A percentile compares a stretch with the other conserved stretches of the same genome.
These are phyloP conservation scores for Heterotrichella gracilis DNA, from an alignment of 352 stramenopile genomes.

Conservation along the genomic window DNA sequence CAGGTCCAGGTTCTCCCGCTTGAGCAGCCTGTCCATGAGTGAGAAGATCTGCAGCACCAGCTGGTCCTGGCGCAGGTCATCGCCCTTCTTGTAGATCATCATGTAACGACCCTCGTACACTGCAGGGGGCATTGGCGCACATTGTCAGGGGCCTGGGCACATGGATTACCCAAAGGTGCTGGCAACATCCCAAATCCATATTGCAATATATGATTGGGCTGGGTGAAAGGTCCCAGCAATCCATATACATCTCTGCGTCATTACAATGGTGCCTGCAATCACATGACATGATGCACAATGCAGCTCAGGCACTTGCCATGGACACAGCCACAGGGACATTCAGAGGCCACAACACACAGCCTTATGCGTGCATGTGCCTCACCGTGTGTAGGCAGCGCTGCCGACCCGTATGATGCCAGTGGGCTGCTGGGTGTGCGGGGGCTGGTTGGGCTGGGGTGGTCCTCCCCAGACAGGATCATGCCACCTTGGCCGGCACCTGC, in stretches of 20 bases:
- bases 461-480: too few relatives aligned
- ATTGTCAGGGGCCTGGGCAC: neutral
- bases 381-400: too few relatives aligned
- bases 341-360: too few relatives aligned
- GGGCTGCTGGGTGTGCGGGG: too few relatives aligned
- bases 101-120: constrained; percentile 47
- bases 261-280: neutral
- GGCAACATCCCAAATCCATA: neutral
- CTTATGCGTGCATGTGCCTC: too few relatives aligned
- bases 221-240: neutral
- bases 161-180: neutral
- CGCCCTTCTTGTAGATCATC: constrained; percentile 96
- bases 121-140: neutral
- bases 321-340: too few relatives aligned
- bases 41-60: constrained; percentile 99
- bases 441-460: too few relatives aligned
- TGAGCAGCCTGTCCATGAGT: constrained; percentile 89
- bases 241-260: neutral
- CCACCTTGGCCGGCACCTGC: too few relatives aligned
- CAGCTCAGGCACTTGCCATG: too few relatives aligned
- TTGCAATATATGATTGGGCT: too few relatives aligned
- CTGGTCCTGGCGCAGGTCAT: constrained; percentile 97
- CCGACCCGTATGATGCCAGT: too few relatives aligned
- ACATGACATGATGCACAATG: neutral
- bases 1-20: constrained; percentile 88